phyloP scores from a whole-genome alignment of 148 eudicot species.

The Rhododendron henanense region DNA sequence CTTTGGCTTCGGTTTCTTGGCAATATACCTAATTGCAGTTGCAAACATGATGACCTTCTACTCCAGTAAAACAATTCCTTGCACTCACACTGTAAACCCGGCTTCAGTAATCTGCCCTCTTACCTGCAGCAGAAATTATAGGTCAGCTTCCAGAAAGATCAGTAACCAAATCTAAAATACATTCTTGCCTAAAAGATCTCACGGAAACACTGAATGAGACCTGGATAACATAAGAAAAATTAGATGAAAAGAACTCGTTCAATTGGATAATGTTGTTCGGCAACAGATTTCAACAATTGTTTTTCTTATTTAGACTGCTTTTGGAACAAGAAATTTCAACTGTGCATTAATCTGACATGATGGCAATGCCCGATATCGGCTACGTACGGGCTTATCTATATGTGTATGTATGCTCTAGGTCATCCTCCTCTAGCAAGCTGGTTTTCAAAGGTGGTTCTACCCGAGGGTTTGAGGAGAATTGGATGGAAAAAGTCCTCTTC shows the following conservation, averaged over 20 bases:
- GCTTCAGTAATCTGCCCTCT: not conserved
- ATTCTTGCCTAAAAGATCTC: not conserved
- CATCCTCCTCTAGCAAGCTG: too few relatives aligned
- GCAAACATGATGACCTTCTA: slow-evolving; percentile 34
- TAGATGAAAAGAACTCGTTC: not conserved
- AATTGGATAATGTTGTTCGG: not conserved
- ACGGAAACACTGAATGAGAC: not conserved
- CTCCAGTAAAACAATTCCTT: not conserved
- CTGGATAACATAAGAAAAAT: not conserved
- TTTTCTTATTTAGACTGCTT: not conserved
- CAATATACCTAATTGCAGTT: slow-evolving; percentile 50
- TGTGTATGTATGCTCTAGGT: too few relatives aligned
- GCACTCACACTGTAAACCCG: not conserved
- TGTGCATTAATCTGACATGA: not conserved
- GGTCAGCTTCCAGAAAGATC: not conserved
- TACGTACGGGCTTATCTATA: too few relatives aligned
- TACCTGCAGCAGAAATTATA: not conserved
- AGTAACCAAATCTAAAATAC: not conserved
- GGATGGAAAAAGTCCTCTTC: too few relatives aligned
- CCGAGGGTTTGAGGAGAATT: too few relatives aligned
- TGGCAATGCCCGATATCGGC: not conserved
- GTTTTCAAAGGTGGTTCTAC: too few relatives aligned
- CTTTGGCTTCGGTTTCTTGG: slow-evolving; percentile 76
- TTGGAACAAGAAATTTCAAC: not conserved
- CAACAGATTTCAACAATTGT: not conserved